Evolutionary conservation across 371 early-diverging fungal species (phyloP).

Genomic region (Choanephora cucurbitarum): DNA sequence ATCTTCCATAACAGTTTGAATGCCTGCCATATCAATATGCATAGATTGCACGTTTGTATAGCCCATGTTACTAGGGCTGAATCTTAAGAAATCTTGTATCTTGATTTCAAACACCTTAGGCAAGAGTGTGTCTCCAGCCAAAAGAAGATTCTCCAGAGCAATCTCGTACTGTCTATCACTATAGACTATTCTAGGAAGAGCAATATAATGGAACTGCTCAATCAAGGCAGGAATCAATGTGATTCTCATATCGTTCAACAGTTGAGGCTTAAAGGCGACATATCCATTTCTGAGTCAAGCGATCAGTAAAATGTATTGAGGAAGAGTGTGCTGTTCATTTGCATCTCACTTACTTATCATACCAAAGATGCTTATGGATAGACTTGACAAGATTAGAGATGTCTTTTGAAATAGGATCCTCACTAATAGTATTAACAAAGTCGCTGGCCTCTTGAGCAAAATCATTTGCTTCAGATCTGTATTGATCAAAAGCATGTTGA

Average conservation of each 20-base stretch:
- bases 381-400: slow-evolving; percentile 25
- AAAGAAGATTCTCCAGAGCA: slow-evolving; percentile 60
- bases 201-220: slow-evolving; percentile 62
- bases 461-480: slow-evolving; percentile 13
- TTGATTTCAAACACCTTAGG: slow-evolving; percentile 61
- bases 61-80: slow-evolving; percentile 37
- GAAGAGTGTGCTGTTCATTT: background rate
- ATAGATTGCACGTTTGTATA: slow-evolving; percentile 44
- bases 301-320: background rate
- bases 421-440: slow-evolving; percentile 19
- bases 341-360: slow-evolving; percentile 26
- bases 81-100: slow-evolving; percentile 43
- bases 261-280: slow-evolving; percentile 55
- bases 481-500: slow-evolving; percentile 6
- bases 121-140: slow-evolving; percentile 58
- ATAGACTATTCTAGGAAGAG: slow-evolving; percentile 68
- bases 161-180: slow-evolving; percentile 56
- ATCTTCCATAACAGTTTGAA: slow-evolving; percentile 33
- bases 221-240: slow-evolving; percentile 53
- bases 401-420: slow-evolving; percentile 32
- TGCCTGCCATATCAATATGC: slow-evolving; percentile 28
- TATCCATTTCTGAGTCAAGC: slow-evolving; percentile 41
- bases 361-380: slow-evolving; percentile 40
- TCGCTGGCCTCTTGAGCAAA: slow-evolving; percentile 17
- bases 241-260: slow-evolving; percentile 57